phyloP scores from a whole-genome alignment of 305 asterid species.

The Stenogyne calaminthoides region DNA sequence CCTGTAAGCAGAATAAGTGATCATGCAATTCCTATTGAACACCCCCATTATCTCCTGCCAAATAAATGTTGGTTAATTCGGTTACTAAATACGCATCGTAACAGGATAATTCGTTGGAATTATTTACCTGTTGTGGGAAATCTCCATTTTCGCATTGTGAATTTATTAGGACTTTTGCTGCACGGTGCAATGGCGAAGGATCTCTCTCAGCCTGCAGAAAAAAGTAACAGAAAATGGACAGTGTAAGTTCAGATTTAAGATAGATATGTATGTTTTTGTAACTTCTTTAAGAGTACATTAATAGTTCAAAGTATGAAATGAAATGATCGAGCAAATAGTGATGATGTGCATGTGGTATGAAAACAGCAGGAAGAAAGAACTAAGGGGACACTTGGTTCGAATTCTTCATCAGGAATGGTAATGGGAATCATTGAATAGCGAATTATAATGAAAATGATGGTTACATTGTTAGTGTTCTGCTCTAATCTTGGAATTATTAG shows the following conservation, averaged over 20 bases:
- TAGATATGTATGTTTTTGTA: not conserved
- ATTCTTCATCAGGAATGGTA: too few species aligned
- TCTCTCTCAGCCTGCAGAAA: conserved; percentile 78
- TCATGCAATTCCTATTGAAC: conserved; percentile 61
- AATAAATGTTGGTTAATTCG: not conserved
- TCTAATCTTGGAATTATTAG: too few species aligned
- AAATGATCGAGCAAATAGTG: conserved; percentile 16
- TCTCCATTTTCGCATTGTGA: conserved; percentile 88
- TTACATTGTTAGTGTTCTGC: too few species aligned
- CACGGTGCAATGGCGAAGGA: conserved; percentile 76
- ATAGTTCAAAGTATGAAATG: conserved; percentile 17
- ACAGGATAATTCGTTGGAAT: not conserved
- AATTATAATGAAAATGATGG: too few species aligned
- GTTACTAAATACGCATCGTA: not conserved
- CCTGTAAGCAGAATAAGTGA: conserved; percentile 63
- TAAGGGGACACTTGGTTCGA: too few species aligned
- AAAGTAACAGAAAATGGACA: conserved; percentile 20
- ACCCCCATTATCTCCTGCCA: conserved; percentile 68
- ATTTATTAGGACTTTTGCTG: conserved; percentile 75
- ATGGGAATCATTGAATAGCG: too few species aligned
- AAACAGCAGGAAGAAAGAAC: not conserved
- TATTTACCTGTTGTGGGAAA: conserved; percentile 76
- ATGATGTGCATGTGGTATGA: too few species aligned
- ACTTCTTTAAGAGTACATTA: not conserved
- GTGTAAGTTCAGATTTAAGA: not conserved